phyloP scores from a whole-genome alignment of 371 early-diverging fungal genomes.

The Mucor irregularis region DNA sequence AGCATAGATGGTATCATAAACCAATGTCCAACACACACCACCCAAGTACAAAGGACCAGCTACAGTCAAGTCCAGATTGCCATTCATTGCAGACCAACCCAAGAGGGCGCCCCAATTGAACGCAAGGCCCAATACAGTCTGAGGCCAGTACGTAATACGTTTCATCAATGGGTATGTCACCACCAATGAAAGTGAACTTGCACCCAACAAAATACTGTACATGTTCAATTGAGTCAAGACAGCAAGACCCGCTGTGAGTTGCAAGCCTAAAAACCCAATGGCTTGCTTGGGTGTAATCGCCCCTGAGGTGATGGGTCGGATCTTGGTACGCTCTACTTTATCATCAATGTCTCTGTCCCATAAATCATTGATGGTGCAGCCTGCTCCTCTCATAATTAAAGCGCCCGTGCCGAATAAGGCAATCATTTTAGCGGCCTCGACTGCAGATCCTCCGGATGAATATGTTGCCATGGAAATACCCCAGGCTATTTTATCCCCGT shows the following conservation, averaged over 20 bases:
- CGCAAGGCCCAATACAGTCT: constrained; percentile 84
- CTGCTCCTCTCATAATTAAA: constrained; percentile 95
- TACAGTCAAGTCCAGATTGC: constrained; percentile 66
- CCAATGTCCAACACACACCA: constrained; percentile 92
- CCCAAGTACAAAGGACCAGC: constrained; percentile 83
- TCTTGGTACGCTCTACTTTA: constrained; percentile 83
- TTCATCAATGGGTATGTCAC: constrained; percentile 94
- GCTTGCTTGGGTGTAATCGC: constrained; percentile 71
- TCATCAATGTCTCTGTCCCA: constrained; percentile 92
- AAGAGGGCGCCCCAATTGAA: constrained; percentile 95
- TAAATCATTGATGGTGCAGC: constrained; percentile 96
- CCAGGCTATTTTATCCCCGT: constrained; percentile 65
- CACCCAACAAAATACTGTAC: constrained; percentile 81
- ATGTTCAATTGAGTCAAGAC: constrained; percentile 75
- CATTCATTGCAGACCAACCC: constrained; percentile 93
- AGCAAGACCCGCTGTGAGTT: constrained; percentile 81
- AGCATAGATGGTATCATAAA: constrained; percentile 97
- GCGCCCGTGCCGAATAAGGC: constrained; percentile 89
- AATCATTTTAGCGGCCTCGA: constrained; percentile 64
- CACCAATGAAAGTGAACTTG: constrained; percentile 79
- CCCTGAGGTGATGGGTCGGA: constrained; percentile 87
- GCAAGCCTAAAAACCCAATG: constrained; percentile 76
- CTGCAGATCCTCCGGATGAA: constrained; percentile 45
- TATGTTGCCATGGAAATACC: constrained; percentile 84
- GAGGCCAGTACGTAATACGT: constrained; percentile 95